Percentiles rank a stretch among this genome's conserved stretches.
Conservation (phyloP, 345 rosid species). For the Moricandia moricandioides region DNA sequence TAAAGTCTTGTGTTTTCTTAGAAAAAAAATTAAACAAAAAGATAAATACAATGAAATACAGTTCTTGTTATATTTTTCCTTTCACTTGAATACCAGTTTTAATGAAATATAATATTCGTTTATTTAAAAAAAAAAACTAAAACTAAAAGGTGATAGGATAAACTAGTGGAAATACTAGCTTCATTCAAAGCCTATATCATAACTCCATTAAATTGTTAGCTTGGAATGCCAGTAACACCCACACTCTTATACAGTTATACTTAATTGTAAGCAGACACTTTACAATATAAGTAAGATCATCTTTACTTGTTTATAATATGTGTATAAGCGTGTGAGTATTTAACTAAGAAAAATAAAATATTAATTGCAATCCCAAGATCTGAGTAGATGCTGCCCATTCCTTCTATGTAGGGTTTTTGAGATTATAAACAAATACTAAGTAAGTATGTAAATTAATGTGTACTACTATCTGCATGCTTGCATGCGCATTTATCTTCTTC, state of each 20-base stretch:
- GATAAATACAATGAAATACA: neutral
- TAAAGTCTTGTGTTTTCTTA: neutral
- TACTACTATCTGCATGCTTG: constrained; percentile 40
- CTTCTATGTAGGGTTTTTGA: constrained; percentile 41
- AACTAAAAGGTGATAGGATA: neutral
- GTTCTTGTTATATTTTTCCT: neutral
- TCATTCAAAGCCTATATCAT: neutral
- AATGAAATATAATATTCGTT: neutral
- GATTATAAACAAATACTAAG: constrained; percentile 60
- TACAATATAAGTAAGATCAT: constrained; percentile 5
- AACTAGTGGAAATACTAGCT: neutral
- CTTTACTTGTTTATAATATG: constrained; percentile 13
- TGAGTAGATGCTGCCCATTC: constrained; percentile 44
- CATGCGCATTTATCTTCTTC: constrained; percentile 60
- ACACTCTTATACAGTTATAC: constrained; percentile 15
- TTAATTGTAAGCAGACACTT: constrained; percentile 14
- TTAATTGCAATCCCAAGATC: constrained; percentile 37
- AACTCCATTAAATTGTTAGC: constrained; percentile 20
- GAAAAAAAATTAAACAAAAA: neutral
- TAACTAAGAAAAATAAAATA: constrained; percentile 6
- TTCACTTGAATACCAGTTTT: neutral
- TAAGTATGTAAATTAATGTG: constrained; percentile 34
- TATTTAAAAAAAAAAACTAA: neutral
- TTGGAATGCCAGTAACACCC: constrained; percentile 33
- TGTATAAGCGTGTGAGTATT: constrained; percentile 33